Conservation (phyloP, 805 yeast genomes). For the Myxozyma neotropica region DNA sequence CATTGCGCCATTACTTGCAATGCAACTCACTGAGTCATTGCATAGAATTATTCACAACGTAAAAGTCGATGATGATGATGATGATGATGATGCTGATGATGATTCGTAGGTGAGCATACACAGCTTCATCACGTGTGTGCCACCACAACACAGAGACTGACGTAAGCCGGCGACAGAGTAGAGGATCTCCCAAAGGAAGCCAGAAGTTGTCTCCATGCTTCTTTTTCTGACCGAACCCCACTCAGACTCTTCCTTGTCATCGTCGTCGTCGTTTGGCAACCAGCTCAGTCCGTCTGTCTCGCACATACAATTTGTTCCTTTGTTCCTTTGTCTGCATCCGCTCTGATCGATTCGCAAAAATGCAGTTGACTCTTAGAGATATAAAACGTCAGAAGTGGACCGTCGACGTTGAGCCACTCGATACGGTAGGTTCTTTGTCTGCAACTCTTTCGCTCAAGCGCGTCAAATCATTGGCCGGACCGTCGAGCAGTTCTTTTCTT, state of each 20-base stretch:
- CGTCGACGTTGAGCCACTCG: slow-evolving; percentile 70
- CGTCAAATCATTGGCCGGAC: no score
- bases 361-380: slow-evolving; percentile 85
- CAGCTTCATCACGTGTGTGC: background rate
- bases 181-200: background rate
- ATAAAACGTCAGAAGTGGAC: slow-evolving; percentile 88
- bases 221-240: background rate
- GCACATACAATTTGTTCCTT: background rate
- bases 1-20: no score
- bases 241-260: background rate
- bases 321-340: no score
- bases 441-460: no score
- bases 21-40: no score
- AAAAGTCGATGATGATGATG: no score
- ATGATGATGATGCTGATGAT: no score
- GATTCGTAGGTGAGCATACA: no score
- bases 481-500: no score
- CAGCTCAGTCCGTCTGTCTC: no score
- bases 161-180: background rate
- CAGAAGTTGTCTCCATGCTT: slow-evolving; percentile 6
- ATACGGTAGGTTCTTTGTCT: slow-evolving; percentile 66
- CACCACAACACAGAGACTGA: no score
- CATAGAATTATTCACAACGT: no score
- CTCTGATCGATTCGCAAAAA: slow-evolving; percentile 42
- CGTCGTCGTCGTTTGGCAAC: background rate